Evolutionary conservation across 2,329 filamentous ascomycete species (phyloP).

Genomic region (Colletotrichum costaricense): DNA sequence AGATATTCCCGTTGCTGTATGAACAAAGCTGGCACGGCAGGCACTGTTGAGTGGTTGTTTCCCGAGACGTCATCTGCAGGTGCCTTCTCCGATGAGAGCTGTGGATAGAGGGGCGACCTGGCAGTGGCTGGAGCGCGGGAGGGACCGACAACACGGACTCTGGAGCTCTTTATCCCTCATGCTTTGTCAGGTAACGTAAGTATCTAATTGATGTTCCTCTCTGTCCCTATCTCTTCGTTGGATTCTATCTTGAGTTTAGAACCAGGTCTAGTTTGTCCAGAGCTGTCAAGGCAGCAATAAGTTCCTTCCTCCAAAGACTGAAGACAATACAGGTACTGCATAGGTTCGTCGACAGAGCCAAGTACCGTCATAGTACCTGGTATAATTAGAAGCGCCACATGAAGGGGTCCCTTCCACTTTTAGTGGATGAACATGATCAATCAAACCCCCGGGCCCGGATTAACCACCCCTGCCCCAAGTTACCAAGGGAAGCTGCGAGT

Average conservation of each 20-base stretch:
- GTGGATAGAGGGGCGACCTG: conserved; percentile 8
- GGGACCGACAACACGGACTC: conserved; percentile 8
- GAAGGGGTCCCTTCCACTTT: conserved; percentile 16
- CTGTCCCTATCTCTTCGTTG: not conserved
- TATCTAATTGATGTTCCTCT: not conserved
- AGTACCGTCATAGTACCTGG: not conserved
- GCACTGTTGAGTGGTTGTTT: conserved; percentile 24
- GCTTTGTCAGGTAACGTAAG: not conserved
- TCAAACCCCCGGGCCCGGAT: conserved; percentile 20
- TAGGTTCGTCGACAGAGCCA: not conserved
- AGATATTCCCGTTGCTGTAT: not conserved
- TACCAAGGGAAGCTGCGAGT: not conserved
- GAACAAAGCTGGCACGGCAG: not conserved
- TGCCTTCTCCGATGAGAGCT: conserved; percentile 18
- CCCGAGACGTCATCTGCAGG: conserved; percentile 33
- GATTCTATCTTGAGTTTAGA: not conserved
- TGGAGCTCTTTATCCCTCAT: not conserved
- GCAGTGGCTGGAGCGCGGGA: conserved; percentile 22
- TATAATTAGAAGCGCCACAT: conserved; percentile 5
- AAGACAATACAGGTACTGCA: not conserved
- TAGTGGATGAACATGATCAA: conserved; percentile 15
- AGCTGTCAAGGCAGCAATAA: not conserved
- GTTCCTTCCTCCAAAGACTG: not conserved
- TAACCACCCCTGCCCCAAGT: conserved; percentile 18
- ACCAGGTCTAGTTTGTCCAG: not conserved